Evolutionary conservation across 2,329 filamentous ascomycete species (phyloP), one percentile per base, ranked within the genome.

Genomic region (Colletotrichum sp.): DNA sequence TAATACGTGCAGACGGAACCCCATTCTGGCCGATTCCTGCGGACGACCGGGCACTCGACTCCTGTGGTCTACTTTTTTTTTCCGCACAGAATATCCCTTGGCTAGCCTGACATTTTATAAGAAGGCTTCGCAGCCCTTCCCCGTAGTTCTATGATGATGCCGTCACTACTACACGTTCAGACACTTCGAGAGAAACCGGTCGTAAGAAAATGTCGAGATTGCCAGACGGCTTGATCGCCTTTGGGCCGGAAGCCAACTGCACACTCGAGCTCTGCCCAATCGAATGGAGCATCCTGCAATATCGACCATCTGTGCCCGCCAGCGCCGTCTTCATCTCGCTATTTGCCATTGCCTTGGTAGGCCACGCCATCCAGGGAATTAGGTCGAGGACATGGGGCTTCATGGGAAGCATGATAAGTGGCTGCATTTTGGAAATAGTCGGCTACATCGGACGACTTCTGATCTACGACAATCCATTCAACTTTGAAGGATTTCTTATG

Each of bases 391-490:
- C 81, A 8, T 86, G 84, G 82, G 84, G 82, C 64, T 89, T 86
- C 74, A 84, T 84, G 80, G 75, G 76, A 12, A 85, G 83, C 69
- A 89, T 93, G 85, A 79, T 89, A 1, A 76, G 85, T 3, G 91
- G 92, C 5, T 90, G 87, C 75, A 58, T 88, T 1, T 83, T 87
- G 62, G 91, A 92, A 78, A 87, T 92, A n/a, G 78, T 92, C 16
- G 92, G 92, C 8, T 94, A 94, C 72, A 82, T 84, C 0, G 92
- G 90, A 1, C 86, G 92, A 8, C 83, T 93, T 27, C 80, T 90
- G 66, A 81, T 91, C 70, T 85, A 89, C 70, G 78, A 86, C 18
- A 90, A 93, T 69, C 90, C 90, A 0, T 93, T 90, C 77, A 83
- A 78, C 29, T 87, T 92, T 79, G 77, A 80, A 1, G 90, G 87